A percentile compares a stretch with the other conserved stretches of the same genome.
phyloP scores from a whole-genome alignment of 192 early-diverging fungal species.

The Spinellus fusiger region DNA sequence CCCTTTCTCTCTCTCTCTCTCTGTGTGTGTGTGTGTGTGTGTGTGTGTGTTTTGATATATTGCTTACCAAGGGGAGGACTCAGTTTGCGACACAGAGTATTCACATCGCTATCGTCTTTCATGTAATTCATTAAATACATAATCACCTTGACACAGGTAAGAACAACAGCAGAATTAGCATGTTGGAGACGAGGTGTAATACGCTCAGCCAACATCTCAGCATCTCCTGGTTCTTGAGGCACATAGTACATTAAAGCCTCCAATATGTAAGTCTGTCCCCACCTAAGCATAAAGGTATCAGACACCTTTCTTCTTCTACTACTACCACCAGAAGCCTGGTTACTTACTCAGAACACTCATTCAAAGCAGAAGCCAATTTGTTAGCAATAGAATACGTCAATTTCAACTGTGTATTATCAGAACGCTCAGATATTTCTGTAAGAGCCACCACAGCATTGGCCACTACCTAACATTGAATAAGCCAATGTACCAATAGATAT shows the following conservation, averaged over 20 bases:
- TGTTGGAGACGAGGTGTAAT: constrained; percentile 88
- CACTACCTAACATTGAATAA: constrained; percentile 62
- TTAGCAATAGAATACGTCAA: constrained; percentile 83
- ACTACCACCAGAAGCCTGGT: background rate
- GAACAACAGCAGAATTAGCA: constrained; percentile 89
- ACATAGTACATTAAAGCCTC: constrained; percentile 89
- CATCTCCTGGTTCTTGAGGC: constrained; percentile 81
- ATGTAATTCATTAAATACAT: constrained; percentile 95
- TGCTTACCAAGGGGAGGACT: constrained; percentile 79
- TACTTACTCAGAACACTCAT: constrained; percentile 90
- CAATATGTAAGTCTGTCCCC: constrained; percentile 93
- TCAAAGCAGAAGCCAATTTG: constrained; percentile 88
- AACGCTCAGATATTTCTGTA: constrained; percentile 89
- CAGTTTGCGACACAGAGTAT: constrained; percentile 72
- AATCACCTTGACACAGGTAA: constrained; percentile 83
- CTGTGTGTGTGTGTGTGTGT: too few relatives aligned
- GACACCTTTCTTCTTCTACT: constrained; percentile 1
- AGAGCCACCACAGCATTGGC: constrained; percentile 93
- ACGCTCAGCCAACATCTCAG: constrained; percentile 86
- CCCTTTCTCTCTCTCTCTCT: background rate
- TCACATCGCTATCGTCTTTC: constrained; percentile 68
- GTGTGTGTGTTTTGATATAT: too few relatives aligned
- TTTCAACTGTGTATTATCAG: constrained; percentile 77
- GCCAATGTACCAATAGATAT: background rate
- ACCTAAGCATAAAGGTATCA: constrained; percentile 44